Evolutionary conservation across 1,139 yeast species (phyloP).

Genomic region (Kazachstania sp.): DNA sequence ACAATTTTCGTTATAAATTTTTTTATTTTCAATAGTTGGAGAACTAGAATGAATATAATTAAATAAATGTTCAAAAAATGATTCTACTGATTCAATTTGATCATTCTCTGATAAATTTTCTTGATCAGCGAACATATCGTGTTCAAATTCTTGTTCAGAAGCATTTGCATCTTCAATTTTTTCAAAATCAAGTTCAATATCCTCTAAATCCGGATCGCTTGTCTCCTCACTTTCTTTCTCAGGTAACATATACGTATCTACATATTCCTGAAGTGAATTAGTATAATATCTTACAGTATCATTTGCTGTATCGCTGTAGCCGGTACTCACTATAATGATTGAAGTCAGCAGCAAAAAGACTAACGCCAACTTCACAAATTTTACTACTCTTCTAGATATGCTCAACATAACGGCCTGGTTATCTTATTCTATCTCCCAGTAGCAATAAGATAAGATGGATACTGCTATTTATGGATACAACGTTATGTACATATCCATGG

Average conservation of each 20-base stretch:
- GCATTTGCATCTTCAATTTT: neutral
- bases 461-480: no score
- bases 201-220: neutral
- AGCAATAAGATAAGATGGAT: no score
- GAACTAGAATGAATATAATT: slow-evolving; percentile 6
- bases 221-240: neutral
- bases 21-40: slow-evolving; percentile 18
- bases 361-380: slow-evolving; percentile 1
- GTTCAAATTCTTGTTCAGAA: slow-evolving; percentile 1
- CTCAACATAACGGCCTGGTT: neutral
- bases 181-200: neutral
- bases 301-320: neutral
- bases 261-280: neutral
- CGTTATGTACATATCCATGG: no score
- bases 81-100: neutral
- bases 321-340: neutral
- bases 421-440: no score
- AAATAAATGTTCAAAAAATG: slow-evolving; percentile 3
- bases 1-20: slow-evolving; percentile 18
- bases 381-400: neutral
- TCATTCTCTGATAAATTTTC: slow-evolving; percentile 1
- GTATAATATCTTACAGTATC: neutral
- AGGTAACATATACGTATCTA: slow-evolving; percentile 1
- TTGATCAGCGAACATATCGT: slow-evolving; percentile 3
- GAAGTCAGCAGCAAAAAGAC: neutral